Evolutionary conservation across 2,329 filamentous ascomycete genomes (phyloP).

Genomic region (Paraphaeosphaeria minitans): DNA sequence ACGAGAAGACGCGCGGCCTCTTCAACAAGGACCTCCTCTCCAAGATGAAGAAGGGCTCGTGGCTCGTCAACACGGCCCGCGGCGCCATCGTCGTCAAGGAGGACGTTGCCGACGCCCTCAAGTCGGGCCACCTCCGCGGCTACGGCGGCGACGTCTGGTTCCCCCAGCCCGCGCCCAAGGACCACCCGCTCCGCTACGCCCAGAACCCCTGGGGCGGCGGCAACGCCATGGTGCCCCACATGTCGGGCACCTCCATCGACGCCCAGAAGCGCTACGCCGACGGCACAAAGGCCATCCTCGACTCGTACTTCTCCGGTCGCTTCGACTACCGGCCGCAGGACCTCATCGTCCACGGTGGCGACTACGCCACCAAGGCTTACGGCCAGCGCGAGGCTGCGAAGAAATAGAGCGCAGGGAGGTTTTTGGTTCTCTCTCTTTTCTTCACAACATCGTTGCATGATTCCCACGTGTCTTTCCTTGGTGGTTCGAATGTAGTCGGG

Average conservation of each 20-base stretch:
- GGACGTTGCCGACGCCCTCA: conserved; percentile 92
- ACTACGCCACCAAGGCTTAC: conserved; percentile 95
- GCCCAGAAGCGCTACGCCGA: conserved; percentile 86
- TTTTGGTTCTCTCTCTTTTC: no score
- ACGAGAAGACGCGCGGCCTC: conserved; percentile 94
- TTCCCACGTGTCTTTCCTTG: conserved; percentile 7
- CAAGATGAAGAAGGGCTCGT: conserved; percentile 99
- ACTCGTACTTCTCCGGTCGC: conserved; percentile 86
- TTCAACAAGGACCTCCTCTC: conserved; percentile 98
- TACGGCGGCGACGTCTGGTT: conserved; percentile 94
- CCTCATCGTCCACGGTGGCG: conserved; percentile 85
- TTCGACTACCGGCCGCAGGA: conserved; percentile 90
- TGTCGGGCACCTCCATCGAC: conserved; percentile 98
- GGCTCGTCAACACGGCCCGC: conserved; percentile 98
- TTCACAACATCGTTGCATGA: no score
- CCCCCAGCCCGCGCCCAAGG: conserved; percentile 93
- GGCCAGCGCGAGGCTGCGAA: conserved; percentile 67
- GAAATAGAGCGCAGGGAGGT: conserved; percentile 43
- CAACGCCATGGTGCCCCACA: conserved; percentile 98
- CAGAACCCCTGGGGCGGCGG: conserved; percentile 95
- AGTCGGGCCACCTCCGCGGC: conserved; percentile 86
- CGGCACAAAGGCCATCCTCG: conserved; percentile 86
- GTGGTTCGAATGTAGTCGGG: conserved; percentile 8
- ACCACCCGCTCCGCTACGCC: conserved; percentile 90
- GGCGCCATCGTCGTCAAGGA: conserved; percentile 99